Evolutionary conservation across 495 filamentous ascomycete species (phyloP), one percentile per base, ranked within the genome.

Genomic region (Penicilliopsis zonata): DNA sequence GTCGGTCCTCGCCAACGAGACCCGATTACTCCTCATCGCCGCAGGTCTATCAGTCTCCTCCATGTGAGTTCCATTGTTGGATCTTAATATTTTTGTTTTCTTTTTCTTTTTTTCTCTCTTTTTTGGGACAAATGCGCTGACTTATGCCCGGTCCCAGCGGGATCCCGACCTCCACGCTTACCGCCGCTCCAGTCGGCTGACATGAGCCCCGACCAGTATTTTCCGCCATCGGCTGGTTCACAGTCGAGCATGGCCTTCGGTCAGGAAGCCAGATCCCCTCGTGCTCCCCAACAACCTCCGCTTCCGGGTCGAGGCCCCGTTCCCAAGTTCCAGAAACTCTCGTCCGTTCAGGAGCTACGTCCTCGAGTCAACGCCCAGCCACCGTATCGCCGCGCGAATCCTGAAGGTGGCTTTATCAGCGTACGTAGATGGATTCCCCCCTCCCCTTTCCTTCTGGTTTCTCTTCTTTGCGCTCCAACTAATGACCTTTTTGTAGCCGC

Each of bases 341-440:
- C 76, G 37, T 72, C 71, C 8, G 62, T 77, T 13, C 61, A 74
- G 19, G 84, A 94, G 23, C 62, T 99, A 31, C 72, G 81, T 28
- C 86, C 88, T 5, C 80, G 80, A 44, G 71, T 87, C 40, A 93
- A 88, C 51, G 34, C 65, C 9, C 92, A 99, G 41, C 92, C 92
- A 16, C 70, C 87, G 3, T 95, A 87, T 51, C 76, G 92, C 34
- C 72, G 92, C 50, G 92, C 92, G 32, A 88, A 94, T 50, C 92
- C 92, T 0, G 92, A 99, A 51, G 92, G 92, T 34, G 92, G 92
- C 32, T 99, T 99, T 53, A 95, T 99, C 46, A 96, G 92, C 55
- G 87, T 93, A 65, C 63, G 83, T 69, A 17, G 35, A 20, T 31
- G 16, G 17, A 35, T 36, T 38, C 32, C 35, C 30, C 34, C n/a